Evolutionary conservation across 176 grass and related monocot genomes (phyloP).

Genomic region (Echinochloa phyllopogon): DNA sequence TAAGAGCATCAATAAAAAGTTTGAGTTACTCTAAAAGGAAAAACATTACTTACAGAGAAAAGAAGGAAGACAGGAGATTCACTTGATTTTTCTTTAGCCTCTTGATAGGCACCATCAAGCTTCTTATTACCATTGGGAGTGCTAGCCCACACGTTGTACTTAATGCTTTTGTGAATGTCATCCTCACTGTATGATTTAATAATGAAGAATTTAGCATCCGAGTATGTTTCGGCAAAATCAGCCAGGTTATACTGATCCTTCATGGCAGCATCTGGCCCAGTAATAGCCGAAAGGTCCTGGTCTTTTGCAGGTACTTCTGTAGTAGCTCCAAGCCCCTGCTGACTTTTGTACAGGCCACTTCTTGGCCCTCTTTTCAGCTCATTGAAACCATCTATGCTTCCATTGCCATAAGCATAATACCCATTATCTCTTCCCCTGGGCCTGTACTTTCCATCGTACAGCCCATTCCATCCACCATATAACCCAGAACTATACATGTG

Average conservation of each 20-base stretch:
- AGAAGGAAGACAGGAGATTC: slow-evolving; percentile 76
- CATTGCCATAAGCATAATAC: slow-evolving; percentile 61
- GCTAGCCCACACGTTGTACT: slow-evolving; percentile 94
- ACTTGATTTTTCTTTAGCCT: slow-evolving; percentile 63
- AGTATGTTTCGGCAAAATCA: slow-evolving; percentile 70
- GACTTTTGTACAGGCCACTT: slow-evolving; percentile 59
- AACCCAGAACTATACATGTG: slow-evolving; percentile 61
- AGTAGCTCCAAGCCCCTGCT: slow-evolving; percentile 45
- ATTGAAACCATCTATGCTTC: slow-evolving; percentile 72
- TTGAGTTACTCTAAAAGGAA: not conserved
- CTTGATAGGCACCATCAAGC: slow-evolving; percentile 81
- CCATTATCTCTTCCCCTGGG: slow-evolving; percentile 64
- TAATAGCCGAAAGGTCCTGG: slow-evolving; percentile 42
- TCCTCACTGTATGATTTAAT: slow-evolving; percentile 98
- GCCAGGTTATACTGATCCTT: slow-evolving; percentile 72
- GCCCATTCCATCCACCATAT: slow-evolving; percentile 61
- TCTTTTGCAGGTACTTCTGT: slow-evolving; percentile 46
- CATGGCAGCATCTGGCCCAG: slow-evolving; percentile 33
- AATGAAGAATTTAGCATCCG: slow-evolving; percentile 84
- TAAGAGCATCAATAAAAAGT: not conserved
- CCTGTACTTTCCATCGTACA: slow-evolving; percentile 70
- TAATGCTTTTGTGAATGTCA: slow-evolving; percentile 92
- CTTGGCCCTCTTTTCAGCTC: slow-evolving; percentile 91
- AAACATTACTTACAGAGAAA: slow-evolving; percentile 79
- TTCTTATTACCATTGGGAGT: slow-evolving; percentile 93